A percentile compares a stretch with the other conserved stretches of the same genome.
Conservation (phyloP, 2,329 filamentous ascomycete genomes). For the Monosporascus sp. region DNA sequence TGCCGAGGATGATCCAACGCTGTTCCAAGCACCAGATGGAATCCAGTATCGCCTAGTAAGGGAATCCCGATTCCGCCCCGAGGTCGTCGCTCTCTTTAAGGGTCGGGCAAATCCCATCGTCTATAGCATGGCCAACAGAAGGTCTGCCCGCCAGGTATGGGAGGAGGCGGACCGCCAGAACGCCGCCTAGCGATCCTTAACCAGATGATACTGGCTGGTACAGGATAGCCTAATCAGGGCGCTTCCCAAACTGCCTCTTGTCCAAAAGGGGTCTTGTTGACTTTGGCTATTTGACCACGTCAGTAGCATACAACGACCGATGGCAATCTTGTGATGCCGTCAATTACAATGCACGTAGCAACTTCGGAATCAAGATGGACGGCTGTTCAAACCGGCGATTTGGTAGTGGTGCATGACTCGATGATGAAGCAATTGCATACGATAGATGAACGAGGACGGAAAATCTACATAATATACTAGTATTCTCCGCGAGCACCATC, state of each 20-base stretch:
- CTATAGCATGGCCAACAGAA: conserved; percentile 8
- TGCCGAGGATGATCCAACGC: neutral
- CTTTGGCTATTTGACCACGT: neutral
- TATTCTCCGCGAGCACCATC: neutral
- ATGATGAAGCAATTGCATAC: neutral
- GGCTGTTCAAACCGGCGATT: no score
- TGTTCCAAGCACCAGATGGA: conserved; percentile 1
- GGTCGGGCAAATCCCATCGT: conserved; percentile 15
- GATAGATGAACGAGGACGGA: neutral
- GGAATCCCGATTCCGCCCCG: conserved; percentile 10
- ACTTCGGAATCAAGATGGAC: no score
- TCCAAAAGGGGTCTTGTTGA: neutral
- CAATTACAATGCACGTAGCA: neutral
- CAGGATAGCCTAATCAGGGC: no score
- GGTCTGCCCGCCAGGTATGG: conserved; percentile 15
- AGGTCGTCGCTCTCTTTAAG: conserved; percentile 14
- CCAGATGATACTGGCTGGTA: no score
- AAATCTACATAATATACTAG: neutral
- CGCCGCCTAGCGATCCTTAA: neutral
- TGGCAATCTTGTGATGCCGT: neutral
- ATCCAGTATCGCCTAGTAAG: conserved; percentile 4
- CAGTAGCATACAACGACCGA: neutral
- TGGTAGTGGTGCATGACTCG: neutral
- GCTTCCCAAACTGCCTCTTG: no score
- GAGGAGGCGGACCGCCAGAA: neutral